phyloP scores from a whole-genome alignment of 2,329 filamentous ascomycete genomes.

The Parastagonospora avenae region DNA sequence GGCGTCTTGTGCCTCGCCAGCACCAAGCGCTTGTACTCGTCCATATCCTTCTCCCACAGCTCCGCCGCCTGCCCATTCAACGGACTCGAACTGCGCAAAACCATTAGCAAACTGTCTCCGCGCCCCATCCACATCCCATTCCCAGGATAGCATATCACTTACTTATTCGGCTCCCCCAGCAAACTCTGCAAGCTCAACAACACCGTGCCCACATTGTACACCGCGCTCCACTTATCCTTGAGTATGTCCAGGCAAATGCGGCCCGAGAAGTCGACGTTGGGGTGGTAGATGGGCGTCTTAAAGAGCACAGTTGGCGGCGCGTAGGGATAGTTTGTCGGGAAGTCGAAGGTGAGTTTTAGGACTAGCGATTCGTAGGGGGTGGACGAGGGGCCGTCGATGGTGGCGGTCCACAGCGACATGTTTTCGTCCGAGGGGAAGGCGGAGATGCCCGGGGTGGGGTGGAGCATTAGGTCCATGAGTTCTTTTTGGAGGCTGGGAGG shows the following conservation, averaged over 20 bases:
- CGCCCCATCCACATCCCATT: neutral
- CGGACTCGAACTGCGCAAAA: constrained; percentile 73
- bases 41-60: constrained; percentile 87
- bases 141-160: constrained; percentile 46
- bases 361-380: constrained; percentile 88
- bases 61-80: constrained; percentile 96
- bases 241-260: constrained; percentile 97
- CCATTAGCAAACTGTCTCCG: constrained; percentile 7
- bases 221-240: constrained; percentile 98
- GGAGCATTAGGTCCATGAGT: constrained; percentile 98
- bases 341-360: constrained; percentile 90
- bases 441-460: constrained; percentile 88
- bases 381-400: constrained; percentile 86
- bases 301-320: constrained; percentile 89
- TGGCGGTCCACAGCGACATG: constrained; percentile 84
- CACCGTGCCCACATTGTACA: constrained; percentile 95
- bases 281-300: constrained; percentile 99
- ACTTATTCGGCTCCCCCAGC: constrained; percentile 98
- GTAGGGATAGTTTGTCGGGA: constrained; percentile 93
- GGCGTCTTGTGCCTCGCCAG: constrained; percentile 63
- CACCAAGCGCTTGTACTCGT: constrained; percentile 82
- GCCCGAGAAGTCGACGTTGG: constrained; percentile 96
- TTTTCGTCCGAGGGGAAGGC: constrained; percentile 95
- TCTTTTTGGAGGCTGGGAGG: constrained; percentile 83
- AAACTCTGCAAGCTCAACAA: constrained; percentile 92